Conservation (phyloP, 2,329 filamentous ascomycete species). For the Hymenotorrendiella dingleyae region DNA sequence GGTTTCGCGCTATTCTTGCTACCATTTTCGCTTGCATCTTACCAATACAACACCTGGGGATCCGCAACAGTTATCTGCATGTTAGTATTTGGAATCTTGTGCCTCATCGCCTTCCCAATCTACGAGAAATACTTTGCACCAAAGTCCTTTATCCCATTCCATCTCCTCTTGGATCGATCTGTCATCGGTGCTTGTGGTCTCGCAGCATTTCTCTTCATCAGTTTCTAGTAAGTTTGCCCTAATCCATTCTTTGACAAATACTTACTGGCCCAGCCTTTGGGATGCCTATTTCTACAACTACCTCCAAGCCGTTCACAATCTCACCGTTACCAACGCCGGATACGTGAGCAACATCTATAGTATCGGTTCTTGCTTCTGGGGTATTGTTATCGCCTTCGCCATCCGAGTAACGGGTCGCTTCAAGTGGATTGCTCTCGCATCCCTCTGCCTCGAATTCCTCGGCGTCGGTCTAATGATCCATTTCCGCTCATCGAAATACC, state of each 20-base stretch:
- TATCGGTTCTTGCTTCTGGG: slow-evolving; percentile 51
- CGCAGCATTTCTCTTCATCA: slow-evolving; percentile 30
- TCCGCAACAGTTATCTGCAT: slow-evolving; percentile 41
- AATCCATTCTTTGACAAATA: too few species aligned
- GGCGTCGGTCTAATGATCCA: slow-evolving; percentile 52
- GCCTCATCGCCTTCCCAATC: slow-evolving; percentile 48
- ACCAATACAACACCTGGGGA: slow-evolving; percentile 20
- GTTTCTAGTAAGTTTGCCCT: too few species aligned
- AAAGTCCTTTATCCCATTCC: slow-evolving; percentile 50
- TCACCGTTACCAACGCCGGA: slow-evolving; percentile 22
- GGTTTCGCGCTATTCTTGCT: slow-evolving; percentile 63
- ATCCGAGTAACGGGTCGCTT: slow-evolving; percentile 24
- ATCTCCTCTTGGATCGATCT: slow-evolving; percentile 37
- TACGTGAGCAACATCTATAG: slow-evolving; percentile 35
- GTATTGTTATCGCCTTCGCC: slow-evolving; percentile 46
- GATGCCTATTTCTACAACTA: slow-evolving; percentile 51
- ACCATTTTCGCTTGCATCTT: slow-evolving; percentile 53
- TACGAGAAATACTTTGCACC: slow-evolving; percentile 54
- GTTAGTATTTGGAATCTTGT: slow-evolving; percentile 50
- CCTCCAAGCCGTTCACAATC: slow-evolving; percentile 47
- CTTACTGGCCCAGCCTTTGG: too few species aligned
- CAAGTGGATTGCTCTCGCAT: slow-evolving; percentile 16
- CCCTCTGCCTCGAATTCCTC: slow-evolving; percentile 32
- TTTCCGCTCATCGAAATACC: slow-evolving; percentile 46
- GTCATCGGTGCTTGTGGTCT: slow-evolving; percentile 31